These are phyloP conservation scores for Myrica gale DNA, from an alignment of 306 rosid species.

Conservation along the genomic window DNA sequence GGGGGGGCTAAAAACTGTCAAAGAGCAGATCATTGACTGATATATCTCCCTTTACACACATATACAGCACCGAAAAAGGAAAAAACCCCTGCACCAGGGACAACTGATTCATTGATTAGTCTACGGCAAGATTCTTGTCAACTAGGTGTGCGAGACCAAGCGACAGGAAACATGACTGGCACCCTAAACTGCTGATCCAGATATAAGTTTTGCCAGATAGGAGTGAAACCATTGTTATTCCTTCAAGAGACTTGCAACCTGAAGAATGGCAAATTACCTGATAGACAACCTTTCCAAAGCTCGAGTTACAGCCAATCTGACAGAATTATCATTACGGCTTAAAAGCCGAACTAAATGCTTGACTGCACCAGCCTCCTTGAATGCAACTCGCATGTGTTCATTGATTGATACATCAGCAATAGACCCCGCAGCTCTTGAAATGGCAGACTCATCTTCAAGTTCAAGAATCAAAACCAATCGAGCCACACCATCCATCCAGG, in stretches of 20 bases:
- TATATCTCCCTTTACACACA: not conserved
- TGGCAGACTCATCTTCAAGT: constrained; percentile 62
- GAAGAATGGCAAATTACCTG: constrained; percentile 45
- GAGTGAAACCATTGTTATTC: not conserved
- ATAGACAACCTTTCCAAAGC: constrained; percentile 77
- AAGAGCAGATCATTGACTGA: not conserved
- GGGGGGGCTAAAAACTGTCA: not conserved
- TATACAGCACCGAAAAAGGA: not conserved
- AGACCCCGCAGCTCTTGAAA: constrained; percentile 61
- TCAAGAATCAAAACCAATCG: constrained; percentile 71
- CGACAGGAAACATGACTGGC: not conserved
- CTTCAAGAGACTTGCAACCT: constrained; percentile 13
- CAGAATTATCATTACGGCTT: constrained; percentile 39
- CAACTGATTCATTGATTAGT: not conserved
- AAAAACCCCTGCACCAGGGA: not conserved
- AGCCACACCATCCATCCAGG: constrained; percentile 88
- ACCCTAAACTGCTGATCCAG: too few relatives aligned
- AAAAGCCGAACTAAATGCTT: constrained; percentile 62
- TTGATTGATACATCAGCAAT: constrained; percentile 75
- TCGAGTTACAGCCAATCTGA: constrained; percentile 49
- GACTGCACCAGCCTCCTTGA: constrained; percentile 90
- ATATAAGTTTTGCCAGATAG: not conserved
- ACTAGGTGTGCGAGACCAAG: not conserved
- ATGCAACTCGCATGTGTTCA: constrained; percentile 74
- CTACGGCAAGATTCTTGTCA: not conserved